Base-by-base conservation (phyloP, 2,329 filamentous ascomycete species). In the Cephalotrichum gorgonifer region DNA sequence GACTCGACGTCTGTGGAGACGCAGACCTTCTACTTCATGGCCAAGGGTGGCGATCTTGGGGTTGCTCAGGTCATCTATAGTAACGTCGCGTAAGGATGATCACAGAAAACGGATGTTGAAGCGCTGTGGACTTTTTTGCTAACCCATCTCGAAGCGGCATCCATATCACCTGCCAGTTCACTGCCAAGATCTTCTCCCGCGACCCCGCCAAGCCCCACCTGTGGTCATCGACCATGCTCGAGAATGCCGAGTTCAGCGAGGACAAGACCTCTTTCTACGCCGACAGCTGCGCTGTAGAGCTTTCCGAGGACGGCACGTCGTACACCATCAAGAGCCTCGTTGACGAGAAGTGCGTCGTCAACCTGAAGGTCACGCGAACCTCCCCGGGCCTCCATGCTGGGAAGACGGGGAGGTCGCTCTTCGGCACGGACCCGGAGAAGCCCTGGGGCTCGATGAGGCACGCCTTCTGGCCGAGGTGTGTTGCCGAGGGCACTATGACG, bases 51-150 rank as follows among this genome's bases (percentile, higher is more conserved):
- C 46, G 76, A 83, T 54, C 67, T 90, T 55, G 87, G 78, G 48
- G 79, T 95, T 67, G 81, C 80, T 52, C 93, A 98, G 75, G 78
- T 97, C 68, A 95, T 98, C 65, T 95, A 97, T 75, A 97, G 87
- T 74, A 96, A 95, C 69, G 86, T 98, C 64, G 85, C 81, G 90
- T 96, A 82, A 68, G 84, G 39, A 28, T 25, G 11, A 9, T 12
- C 46, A 23, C 11, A 22, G n/a, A 9, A 33, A 14, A 3, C 12
- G 9, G 27, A 14, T 33, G 30, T 39, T 7, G 11, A 11, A 14
- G 25, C 26, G 5, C n/a, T 25, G 20, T 15, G 53, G 23, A 17
- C 17, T 17, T 26, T 46, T 44, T 43, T 54, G 49, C 60, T 61
- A 31, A 56, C 52, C 45, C 51, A 41, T 54, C n/a, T 54, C 48